A percentile compares a stretch with the other conserved stretches of the same genome.
Evolutionary conservation across 2,329 filamentous ascomycete species (phyloP).

Genomic region (Beauveria varroae): DNA sequence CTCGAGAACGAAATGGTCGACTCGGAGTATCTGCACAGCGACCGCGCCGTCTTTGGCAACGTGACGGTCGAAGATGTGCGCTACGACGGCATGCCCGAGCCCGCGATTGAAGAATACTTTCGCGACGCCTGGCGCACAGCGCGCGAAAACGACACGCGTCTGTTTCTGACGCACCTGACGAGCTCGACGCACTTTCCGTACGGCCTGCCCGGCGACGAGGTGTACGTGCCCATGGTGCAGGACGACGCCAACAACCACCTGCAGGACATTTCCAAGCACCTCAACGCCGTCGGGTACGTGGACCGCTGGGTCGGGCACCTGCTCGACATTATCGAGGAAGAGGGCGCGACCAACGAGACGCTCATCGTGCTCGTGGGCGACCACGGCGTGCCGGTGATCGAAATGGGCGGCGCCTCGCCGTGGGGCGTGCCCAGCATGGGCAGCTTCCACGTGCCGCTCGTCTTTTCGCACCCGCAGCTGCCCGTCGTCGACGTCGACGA

Average conservation of each 20-base stretch:
- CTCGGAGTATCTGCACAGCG: slow-evolving; percentile 23
- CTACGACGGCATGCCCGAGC: slow-evolving; percentile 27
- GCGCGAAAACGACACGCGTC: slow-evolving; percentile 21
- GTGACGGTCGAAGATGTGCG: slow-evolving; percentile 24
- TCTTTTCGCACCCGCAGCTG: slow-evolving; percentile 26
- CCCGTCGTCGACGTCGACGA: slow-evolving; percentile 24
- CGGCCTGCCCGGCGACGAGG: slow-evolving; percentile 21
- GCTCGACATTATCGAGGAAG: slow-evolving; percentile 23
- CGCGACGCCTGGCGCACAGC: slow-evolving; percentile 24
- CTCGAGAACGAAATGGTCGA: slow-evolving; percentile 19
- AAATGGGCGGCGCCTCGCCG: slow-evolving; percentile 22
- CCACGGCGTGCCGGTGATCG: slow-evolving; percentile 25
- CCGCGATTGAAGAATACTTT: slow-evolving; percentile 25
- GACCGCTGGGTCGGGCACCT: slow-evolving; percentile 26
- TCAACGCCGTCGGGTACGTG: slow-evolving; percentile 26
- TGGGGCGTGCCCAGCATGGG: slow-evolving; percentile 27
- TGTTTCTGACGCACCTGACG: slow-evolving; percentile 28
- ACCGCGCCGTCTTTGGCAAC: slow-evolving; percentile 21
- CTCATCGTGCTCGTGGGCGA: slow-evolving; percentile 26
- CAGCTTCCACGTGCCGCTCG: slow-evolving; percentile 25
- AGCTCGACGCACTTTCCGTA: slow-evolving; percentile 29
- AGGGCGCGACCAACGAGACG: slow-evolving; percentile 26
- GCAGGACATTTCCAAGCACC: slow-evolving; percentile 25
- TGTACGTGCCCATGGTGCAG: slow-evolving; percentile 19
- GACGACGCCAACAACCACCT: slow-evolving; percentile 16